Evolutionary conservation across 179 eudicot species (phyloP), one percentile per base, ranked within the genome.

Genomic region (Nepenthes alata): DNA sequence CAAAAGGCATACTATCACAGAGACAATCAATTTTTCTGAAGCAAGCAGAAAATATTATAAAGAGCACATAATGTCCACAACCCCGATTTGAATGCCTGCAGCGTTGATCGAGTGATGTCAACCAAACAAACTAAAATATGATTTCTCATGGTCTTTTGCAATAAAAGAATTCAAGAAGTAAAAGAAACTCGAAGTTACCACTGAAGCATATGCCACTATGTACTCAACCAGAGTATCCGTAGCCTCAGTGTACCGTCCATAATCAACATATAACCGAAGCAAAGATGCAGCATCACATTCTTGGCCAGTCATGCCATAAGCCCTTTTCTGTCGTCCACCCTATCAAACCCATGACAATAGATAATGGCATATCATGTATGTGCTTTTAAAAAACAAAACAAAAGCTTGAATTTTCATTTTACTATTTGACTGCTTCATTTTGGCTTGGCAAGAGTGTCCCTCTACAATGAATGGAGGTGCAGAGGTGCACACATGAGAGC

Each of bases 201-300:
- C 53, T 45, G 82, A 81, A 48, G 88, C 85, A 75, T 81, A 82
- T 25, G 76, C 81, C 71, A 83, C 97, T 37, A 82, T 73, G 70
- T 80, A 87, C 53, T 83, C 87, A 48, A 93, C 70, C 71, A 93
- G 70, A 35, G 89, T 75, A 70, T 85, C 90, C 41, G 85, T 82
- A 58, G 98, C 98, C 72, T 89, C 98, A n/a, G 81, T 69, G 72
- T 72, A 87, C 63, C 97, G 85, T 37, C 94, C 90, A 70, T 93
- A 87, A 71, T 89, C 84, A 71, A 89, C 91, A 75, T 85, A 93
- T 56, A 93, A 74, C 59, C 85, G 78, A 48, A 93, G 84, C 65
- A 93, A 81, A 63, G 95, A 77, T 57, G 97, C 91, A 59, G 97
- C 83, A 72, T 71, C 75, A 44, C 85, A 80, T 72, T 89, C 98